Evolutionary conservation across 2,329 filamentous ascomycete species (phyloP), one percentile per base, ranked within the genome.

Genomic region (Bipolaris victoriae): DNA sequence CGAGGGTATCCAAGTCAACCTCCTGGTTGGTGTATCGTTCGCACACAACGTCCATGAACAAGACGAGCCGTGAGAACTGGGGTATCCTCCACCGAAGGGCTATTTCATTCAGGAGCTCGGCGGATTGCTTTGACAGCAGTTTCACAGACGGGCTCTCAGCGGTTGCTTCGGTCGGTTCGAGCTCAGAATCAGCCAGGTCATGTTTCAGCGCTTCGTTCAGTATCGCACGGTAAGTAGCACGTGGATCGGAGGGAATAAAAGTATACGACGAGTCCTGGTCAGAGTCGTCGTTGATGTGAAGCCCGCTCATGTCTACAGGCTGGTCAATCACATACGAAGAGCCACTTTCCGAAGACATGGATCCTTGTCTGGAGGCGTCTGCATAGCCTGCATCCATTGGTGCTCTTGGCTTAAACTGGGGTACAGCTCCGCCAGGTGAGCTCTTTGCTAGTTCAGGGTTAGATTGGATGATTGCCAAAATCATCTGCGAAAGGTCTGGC

Each of bases 61-160:
- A 78, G 5, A 96, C 87, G 49, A 92, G 83, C 43, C 92, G 86
- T 3, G 92, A 91, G 69, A 88, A 92, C 63, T 89, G 88, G 2
- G 94, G 92, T 60, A 99, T 84, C 48, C 95, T 88, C 95, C 95
- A 99, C 68, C 93, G 87, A 61, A 92, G 81, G 57, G 89, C 91
- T 55, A 97, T 83, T 75, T 98, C 94, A 58, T 89, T 90, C 61
- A 99, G 78, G 44, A 99, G 80, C 54, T 97, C 92, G 47, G 87
- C 84, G 2, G 92, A 95, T 60, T 90, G 86, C 67, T 89, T 91
- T 1, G 92, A 95, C 18, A 89, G 70, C 18, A 88, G 64, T 60
- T 83, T 86, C 59, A 82, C 78, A 2, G 82, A 76, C 7, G 80
- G 78, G 1, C 72, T 66, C 5, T 83, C 83, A 5, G 80, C 80